Percentiles rank a stretch among this genome's conserved stretches.
phyloP scores from a whole-genome alignment of 306 rosid genomes.

The Fagus crenata region DNA sequence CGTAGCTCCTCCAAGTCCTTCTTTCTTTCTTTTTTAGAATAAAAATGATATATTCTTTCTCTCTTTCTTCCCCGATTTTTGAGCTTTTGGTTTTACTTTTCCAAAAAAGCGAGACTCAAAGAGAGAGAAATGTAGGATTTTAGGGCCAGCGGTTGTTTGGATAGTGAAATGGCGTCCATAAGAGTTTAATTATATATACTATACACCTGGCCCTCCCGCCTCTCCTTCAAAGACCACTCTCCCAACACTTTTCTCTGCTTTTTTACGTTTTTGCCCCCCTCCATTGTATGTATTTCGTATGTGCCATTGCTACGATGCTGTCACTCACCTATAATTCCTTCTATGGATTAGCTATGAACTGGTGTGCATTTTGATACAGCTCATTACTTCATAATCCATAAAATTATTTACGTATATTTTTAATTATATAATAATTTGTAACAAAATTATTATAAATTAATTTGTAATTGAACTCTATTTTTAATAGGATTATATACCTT shows the following conservation, averaged over 20 bases:
- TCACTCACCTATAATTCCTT: too few species aligned
- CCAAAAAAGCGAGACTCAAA: conserved; percentile 4
- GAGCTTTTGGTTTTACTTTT: not conserved
- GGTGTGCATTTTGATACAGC: too few species aligned
- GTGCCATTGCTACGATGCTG: not conserved
- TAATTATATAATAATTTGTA: too few species aligned
- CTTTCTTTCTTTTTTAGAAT: not conserved
- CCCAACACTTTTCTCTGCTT: not conserved
- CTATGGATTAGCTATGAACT: too few species aligned
- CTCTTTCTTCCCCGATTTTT: not conserved
- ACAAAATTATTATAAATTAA: too few species aligned
- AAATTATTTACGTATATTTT: too few species aligned
- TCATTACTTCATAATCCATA: too few species aligned
- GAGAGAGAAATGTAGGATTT: not conserved
- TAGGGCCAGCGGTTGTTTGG: conserved; percentile 54
- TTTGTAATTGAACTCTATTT: too few species aligned
- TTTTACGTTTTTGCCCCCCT: conserved; percentile 19
- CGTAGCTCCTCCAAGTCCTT: not conserved
- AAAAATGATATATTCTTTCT: not conserved
- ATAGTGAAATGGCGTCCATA: conserved; percentile 36
- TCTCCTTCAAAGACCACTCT: conserved; percentile 30
- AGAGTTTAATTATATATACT: conserved; percentile 34
- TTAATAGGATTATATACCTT: too few species aligned
- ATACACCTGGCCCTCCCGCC: conserved; percentile 48
- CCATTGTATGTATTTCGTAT: not conserved